Base-by-base conservation (phyloP, 352 stramenopile genomes). In the Elongisporangium undulatum region DNA sequence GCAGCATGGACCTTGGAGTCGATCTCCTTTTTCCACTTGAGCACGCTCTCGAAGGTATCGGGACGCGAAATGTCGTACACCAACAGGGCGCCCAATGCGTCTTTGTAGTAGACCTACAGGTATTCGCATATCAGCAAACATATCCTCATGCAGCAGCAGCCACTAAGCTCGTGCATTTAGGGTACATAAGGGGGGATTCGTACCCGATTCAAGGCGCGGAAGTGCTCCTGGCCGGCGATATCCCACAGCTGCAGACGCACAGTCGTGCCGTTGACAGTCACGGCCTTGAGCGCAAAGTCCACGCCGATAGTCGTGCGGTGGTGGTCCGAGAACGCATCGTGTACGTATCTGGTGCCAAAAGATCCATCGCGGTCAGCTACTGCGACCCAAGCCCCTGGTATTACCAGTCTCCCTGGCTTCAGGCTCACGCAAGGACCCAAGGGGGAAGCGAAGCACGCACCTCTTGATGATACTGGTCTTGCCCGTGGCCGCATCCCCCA, bases 1-100 rank as follows among this genome's bases (percentile, higher is more conserved):
- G 21, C 26, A 52, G 22, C 21, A 20, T 56, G 24, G 59, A 84
- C 89, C 70, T 97, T 97, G 5, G 92, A 91, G 61, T 97, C 91
- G 53, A 98, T 94, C 62, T 98, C 90, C 24, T 89, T 89, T 71
- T 98, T 98, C 93, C 93, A 98, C 82, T 94, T 94, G 13, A 92
- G 66, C 21, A 96, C 82, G 54, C 82, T 97, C 58, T 96, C 85
- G 64, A 98, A 96, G 13, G 91, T 97, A 52, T 96, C 89, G 2
- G 81, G 87, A n/a, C 87, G 79, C 6, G 89, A 95, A 52, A 96
- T 90, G 57, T 98, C 94, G 69, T 97, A 98, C 34, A 98, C 94
- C 17, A 98, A 72, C 41, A 97, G 58, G 10, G 92, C 90, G 16
- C 89, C 94, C 2, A 96, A 73, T 3, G 94, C 89, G 60, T 97